Conservation (phyloP, 176 grass and related monocot genomes). For the Poa annua region DNA sequence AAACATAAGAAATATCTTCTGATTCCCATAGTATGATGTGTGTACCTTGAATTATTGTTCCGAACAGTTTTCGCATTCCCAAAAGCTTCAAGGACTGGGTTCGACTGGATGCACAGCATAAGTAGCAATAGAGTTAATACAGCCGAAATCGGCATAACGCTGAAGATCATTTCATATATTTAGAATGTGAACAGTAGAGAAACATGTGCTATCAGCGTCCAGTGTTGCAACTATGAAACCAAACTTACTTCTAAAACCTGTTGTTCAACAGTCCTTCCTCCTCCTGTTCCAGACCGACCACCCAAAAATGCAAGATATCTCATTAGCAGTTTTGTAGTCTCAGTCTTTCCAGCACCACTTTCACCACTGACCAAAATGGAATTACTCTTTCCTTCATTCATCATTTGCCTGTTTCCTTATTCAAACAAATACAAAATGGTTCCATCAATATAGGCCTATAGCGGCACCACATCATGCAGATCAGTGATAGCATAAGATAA, state of each 20-base stretch:
- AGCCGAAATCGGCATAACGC: constrained; percentile 31
- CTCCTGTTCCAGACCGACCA: constrained; percentile 80
- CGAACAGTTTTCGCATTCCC: constrained; percentile 98
- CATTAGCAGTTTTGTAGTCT: constrained; percentile 94
- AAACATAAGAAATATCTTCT: constrained; percentile 37
- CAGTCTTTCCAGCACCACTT: constrained; percentile 99
- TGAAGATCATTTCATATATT: constrained; percentile 16
- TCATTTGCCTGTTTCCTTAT: constrained; percentile 94
- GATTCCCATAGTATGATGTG: constrained; percentile 21
- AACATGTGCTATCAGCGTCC: constrained; percentile 30
- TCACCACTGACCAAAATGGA: constrained; percentile 98
- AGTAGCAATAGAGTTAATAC: constrained; percentile 27
- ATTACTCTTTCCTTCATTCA: constrained; percentile 96
- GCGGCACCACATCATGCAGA: constrained; percentile 24
- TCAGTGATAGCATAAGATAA: constrained; percentile 27
- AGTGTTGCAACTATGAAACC: neutral
- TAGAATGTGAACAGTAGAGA: constrained; percentile 10
- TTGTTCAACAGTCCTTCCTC: constrained; percentile 93
- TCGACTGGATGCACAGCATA: constrained; percentile 65
- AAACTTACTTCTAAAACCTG: constrained; percentile 94
- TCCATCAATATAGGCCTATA: constrained; percentile 47
- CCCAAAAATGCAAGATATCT: constrained; percentile 95
- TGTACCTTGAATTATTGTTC: constrained; percentile 97
- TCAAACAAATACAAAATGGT: constrained; percentile 59
- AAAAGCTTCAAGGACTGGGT: constrained; percentile 99